Base-by-base conservation (phyloP, 306 rosid genomes). In the Senna tora region DNA sequence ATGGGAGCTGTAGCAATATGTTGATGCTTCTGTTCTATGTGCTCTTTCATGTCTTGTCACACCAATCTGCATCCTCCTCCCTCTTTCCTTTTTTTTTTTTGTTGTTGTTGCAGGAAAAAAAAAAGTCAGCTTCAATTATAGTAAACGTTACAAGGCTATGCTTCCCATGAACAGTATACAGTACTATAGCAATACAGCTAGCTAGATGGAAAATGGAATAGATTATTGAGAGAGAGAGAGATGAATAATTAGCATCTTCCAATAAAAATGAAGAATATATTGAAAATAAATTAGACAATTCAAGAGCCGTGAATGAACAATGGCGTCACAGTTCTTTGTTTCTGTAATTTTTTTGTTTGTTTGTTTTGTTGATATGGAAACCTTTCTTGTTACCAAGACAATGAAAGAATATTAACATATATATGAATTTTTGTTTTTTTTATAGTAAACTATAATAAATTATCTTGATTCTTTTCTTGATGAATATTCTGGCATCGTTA, bases 11-110 rank as follows among this genome's bases (percentile, higher is more conserved):
- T 52, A 33, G 33, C 50, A 70, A 42, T 67, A 6, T 36, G 53
- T 69, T 63, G 54, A 78, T 74, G 72, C 74, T 20, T 65, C 13
- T 42, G 65, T 53, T 67, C n/a, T 60, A n/a, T 54, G 65, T 32
- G 42, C 32, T 57, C 51, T 55, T 70, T 28, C 75, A 36, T 41
- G 92, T 77, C 55, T 51, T 81, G 88, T 87, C 90, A 76, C 81
- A 76, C 83, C 78, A 68, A 41, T 68, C 49, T 61, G 5, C 39
- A 36, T 36, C 7, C 43, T 53, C 7, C 6, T 22, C 30, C 15
- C n/a, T n/a, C n/a, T 7, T 7, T 33, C 5, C n/a, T 49, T 6
- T 47, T 65, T 14, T 63, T 5, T 20, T 50, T 25, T 36, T 25
- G 11, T 39, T 28, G 59, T 12, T 45, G 43, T 16, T n/a, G n/a